A percentile compares a stretch with the other conserved stretches of the same genome.
phyloP scores from a whole-genome alignment of 768 basidiomycete species.

The Calocera cornea region DNA sequence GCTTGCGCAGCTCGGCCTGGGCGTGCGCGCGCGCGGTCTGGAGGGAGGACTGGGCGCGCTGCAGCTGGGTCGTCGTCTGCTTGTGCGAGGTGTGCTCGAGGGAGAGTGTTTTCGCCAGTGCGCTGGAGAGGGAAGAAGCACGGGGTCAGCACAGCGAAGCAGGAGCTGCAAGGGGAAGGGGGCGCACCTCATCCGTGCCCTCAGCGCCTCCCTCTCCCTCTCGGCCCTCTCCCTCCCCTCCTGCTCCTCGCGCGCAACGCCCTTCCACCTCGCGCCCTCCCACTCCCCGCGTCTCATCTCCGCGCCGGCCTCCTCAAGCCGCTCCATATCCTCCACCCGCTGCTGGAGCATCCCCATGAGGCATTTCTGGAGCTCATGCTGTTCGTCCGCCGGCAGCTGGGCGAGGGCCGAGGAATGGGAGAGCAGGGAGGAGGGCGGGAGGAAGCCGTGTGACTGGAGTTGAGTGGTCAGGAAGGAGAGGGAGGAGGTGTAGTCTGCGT shows the following conservation, averaged over 20 bases:
- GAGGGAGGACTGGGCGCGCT: slow-evolving; percentile 53
- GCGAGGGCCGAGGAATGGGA: slow-evolving; percentile 30
- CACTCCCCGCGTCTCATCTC: slow-evolving; percentile 66
- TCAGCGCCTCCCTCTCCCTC: slow-evolving; percentile 60
- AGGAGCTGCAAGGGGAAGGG: not conserved
- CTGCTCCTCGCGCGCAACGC: slow-evolving; percentile 45
- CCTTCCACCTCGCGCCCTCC: slow-evolving; percentile 60
- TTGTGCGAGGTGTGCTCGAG: slow-evolving; percentile 53
- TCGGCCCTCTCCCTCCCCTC: slow-evolving; percentile 61
- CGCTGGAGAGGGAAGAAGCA: slow-evolving; percentile 25
- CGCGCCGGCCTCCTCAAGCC: slow-evolving; percentile 61
- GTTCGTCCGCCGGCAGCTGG: slow-evolving; percentile 41
- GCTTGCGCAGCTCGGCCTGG: slow-evolving; percentile 61
- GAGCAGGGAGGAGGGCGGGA: slow-evolving; percentile 45
- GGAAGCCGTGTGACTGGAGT: slow-evolving; percentile 69
- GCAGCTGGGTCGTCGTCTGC: slow-evolving; percentile 53
- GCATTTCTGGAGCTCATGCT: slow-evolving; percentile 54
- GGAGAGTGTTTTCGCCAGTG: slow-evolving; percentile 41
- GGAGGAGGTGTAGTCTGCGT: slow-evolving; percentile 9
- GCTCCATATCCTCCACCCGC: slow-evolving; percentile 62
- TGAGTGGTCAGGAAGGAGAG: slow-evolving; percentile 61
- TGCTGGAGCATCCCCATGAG: slow-evolving; percentile 63
- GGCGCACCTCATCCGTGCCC: slow-evolving; percentile 57
- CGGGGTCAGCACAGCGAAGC: not conserved
- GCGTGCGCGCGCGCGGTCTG: slow-evolving; percentile 58